These are phyloP conservation scores for Fraxinus velutina DNA, from an alignment of 305 asterid species.

Conservation along the genomic window DNA sequence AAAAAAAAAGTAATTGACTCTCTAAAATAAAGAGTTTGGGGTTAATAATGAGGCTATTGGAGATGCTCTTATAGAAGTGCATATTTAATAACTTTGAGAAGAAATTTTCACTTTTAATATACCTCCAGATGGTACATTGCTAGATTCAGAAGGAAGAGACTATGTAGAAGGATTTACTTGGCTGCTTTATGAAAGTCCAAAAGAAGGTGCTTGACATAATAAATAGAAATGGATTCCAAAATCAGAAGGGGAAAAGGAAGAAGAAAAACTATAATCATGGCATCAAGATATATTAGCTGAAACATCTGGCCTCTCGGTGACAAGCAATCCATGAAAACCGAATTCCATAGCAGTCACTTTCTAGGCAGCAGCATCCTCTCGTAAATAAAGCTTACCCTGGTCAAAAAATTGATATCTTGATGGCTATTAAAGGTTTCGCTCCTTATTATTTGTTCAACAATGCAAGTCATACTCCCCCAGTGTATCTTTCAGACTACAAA, in stretches of 20 bases:
- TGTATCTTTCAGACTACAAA: not conserved
- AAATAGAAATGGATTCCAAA: not conserved
- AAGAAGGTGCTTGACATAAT: not conserved
- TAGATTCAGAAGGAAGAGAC: not conserved
- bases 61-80: not conserved
- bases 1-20: not conserved
- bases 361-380: not conserved
- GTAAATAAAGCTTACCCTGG: not conserved
- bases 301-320: not conserved
- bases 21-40: not conserved
- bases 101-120: not conserved
- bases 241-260: not conserved
- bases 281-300: not conserved
- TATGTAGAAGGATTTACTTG: not conserved
- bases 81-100: not conserved
- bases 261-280: not conserved
- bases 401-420: not conserved
- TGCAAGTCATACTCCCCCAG: not conserved
- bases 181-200: not conserved
- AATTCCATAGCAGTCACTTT: not conserved
- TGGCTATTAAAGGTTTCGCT: not conserved
- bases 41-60: not conserved
- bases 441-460: not conserved
- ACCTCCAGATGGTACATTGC: not conserved
- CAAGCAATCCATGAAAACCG: not conserved